A percentile compares a stretch with the other conserved stretches of the same genome.
phyloP scores from a whole-genome alignment of 305 asterid genomes.

The Fraxinus xanthoxyloides region DNA sequence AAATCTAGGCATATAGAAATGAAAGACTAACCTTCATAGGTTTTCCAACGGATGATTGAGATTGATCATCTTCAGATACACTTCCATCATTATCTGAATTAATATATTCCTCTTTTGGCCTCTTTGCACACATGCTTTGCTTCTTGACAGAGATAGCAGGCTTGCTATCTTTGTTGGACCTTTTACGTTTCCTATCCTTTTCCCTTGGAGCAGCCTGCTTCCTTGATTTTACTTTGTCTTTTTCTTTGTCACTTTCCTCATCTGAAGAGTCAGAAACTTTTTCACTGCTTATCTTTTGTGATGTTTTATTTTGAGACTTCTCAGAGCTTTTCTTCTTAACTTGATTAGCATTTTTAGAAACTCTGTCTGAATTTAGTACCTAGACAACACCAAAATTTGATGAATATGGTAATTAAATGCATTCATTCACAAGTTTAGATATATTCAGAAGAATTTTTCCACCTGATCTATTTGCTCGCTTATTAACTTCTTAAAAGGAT shows the following conservation, averaged over 20 bases:
- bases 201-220: constrained; percentile 44
- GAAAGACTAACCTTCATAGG: constrained; percentile 45
- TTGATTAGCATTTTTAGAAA: constrained; percentile 36
- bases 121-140: constrained; percentile 46
- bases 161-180: constrained; percentile 40
- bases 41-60: constrained; percentile 49
- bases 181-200: constrained; percentile 57
- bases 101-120: constrained; percentile 42
- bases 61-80: constrained; percentile 59
- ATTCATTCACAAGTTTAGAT: constrained; percentile 13
- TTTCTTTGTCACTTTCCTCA: constrained; percentile 41
- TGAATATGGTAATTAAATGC: constrained; percentile 6
- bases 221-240: constrained; percentile 37
- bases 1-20: background rate
- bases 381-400: constrained; percentile 21
- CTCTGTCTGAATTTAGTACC: constrained; percentile 53
- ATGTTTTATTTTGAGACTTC: constrained; percentile 30
- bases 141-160: constrained; percentile 43
- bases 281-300: constrained; percentile 36
- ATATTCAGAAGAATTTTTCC: constrained; percentile 13
- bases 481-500: constrained; percentile 73
- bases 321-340: constrained; percentile 43
- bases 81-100: constrained; percentile 47
- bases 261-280: constrained; percentile 36
- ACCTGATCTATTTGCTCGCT: constrained; percentile 69